Conservation (phyloP, 169 alveolate genomes). For the Besnoitia besnoiti region DNA sequence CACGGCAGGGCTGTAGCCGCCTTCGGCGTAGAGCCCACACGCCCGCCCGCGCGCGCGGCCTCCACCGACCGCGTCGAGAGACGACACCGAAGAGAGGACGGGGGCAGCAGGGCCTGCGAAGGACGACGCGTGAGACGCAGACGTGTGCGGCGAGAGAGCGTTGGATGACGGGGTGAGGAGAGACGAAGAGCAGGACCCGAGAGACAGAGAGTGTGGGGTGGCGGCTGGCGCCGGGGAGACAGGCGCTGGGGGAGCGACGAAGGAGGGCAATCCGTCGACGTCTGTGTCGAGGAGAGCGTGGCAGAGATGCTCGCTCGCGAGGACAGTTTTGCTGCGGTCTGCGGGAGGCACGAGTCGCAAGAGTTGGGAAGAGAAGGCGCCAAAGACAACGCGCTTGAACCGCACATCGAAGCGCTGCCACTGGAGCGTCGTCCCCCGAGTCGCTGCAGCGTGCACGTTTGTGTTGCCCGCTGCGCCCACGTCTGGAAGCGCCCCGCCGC, state of each 20-base stretch:
- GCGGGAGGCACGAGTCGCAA: constrained; percentile 10
- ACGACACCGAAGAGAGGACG: too few species aligned
- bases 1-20: too few species aligned
- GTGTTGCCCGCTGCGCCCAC: constrained; percentile 12
- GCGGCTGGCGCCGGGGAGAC: too few species aligned
- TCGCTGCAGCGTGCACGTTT: constrained; percentile 53
- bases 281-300: not conserved
- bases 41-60: too few species aligned
- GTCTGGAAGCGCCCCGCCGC: not conserved
- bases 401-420: constrained; percentile 51
- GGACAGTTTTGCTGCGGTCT: not conserved
- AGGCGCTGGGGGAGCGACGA: too few species aligned
- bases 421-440: constrained; percentile 34
- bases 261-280: not conserved
- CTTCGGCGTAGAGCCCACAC: too few species aligned
- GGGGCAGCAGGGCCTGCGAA: too few species aligned
- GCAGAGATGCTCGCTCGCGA: not conserved
- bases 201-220: not conserved
- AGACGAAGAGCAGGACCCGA: not conserved
- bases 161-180: not conserved
- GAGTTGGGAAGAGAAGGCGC: constrained; percentile 35
- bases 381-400: constrained; percentile 27
- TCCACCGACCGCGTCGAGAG: too few species aligned
- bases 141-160: not conserved
- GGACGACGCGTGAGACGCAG: too few species aligned